phyloP scores from a whole-genome alignment of 2,329 filamentous ascomycete genomes.

The Moelleriella libera region DNA sequence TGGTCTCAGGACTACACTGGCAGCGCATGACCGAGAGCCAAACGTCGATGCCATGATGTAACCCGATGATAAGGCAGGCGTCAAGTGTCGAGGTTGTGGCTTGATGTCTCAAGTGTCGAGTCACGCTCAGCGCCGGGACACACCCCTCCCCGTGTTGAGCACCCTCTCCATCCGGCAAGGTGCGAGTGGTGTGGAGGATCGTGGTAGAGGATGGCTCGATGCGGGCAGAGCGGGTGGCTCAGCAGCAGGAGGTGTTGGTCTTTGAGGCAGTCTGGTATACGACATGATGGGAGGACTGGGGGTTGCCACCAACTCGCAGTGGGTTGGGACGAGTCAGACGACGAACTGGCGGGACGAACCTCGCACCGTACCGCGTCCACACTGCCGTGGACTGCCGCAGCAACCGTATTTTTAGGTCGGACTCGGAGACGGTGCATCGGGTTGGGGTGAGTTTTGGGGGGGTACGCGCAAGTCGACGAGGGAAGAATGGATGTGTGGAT shows the following conservation, averaged over 20 bases:
- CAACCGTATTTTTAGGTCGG: conserved; percentile 1
- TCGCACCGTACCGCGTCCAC: conserved; percentile 4
- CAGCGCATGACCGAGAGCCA: conserved; percentile 13
- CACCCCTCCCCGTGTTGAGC: conserved; percentile 8
- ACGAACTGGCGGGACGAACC: conserved; percentile 5
- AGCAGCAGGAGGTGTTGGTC: not conserved
- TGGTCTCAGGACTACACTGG: conserved; percentile 5
- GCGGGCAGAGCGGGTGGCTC: not conserved
- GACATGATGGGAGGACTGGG: conserved; percentile 1
- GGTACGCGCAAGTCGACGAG: too few species aligned
- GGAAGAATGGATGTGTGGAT: too few species aligned
- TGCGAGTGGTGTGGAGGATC: not conserved
- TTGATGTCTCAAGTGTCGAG: conserved; percentile 21
- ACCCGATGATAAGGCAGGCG: conserved; percentile 11
- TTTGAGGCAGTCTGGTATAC: not conserved
- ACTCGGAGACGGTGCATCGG: not conserved
- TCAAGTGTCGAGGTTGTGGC: conserved; percentile 12
- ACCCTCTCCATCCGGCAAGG: not conserved
- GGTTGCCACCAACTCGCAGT: not conserved
- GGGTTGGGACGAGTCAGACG: conserved; percentile 4
- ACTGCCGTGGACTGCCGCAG: not conserved
- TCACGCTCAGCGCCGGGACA: conserved; percentile 18
- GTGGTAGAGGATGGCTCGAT: not conserved
- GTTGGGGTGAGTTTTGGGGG: not conserved
- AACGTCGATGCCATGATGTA: conserved; percentile 13